Conservation (phyloP, 2,329 filamentous ascomycete species). For the Phialophora tarda region DNA sequence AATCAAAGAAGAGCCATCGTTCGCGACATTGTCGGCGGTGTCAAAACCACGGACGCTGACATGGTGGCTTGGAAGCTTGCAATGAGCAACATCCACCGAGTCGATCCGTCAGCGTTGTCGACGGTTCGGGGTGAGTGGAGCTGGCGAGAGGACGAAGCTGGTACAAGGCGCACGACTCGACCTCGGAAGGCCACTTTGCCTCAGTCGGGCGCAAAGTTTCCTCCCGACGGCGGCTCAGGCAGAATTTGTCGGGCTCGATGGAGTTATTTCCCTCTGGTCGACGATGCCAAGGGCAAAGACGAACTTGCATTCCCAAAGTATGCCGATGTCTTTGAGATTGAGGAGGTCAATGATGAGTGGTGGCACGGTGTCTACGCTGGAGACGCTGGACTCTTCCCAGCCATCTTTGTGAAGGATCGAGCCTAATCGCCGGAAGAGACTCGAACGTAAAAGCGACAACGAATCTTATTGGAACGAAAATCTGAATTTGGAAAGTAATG, state of each 20-base stretch:
- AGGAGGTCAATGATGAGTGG: conserved; percentile 92
- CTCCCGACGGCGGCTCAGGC: conserved; percentile 76
- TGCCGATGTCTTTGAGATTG: conserved; percentile 80
- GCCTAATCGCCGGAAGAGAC: not conserved
- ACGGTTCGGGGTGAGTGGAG: conserved; percentile 35
- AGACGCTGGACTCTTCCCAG: conserved; percentile 77
- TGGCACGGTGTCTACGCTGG: conserved; percentile 86
- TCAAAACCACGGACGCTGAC: conserved; percentile 67
- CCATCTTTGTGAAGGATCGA: conserved; percentile 68
- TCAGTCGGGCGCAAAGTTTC: conserved; percentile 56
- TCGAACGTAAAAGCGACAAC: not conserved
- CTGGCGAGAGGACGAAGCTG: conserved; percentile 37
- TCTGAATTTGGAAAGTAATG: not conserved
- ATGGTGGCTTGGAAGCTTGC: conserved; percentile 41
- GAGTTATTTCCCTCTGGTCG: conserved; percentile 79
- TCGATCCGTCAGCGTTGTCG: conserved; percentile 1
- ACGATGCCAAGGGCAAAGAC: conserved; percentile 51
- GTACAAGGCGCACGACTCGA: conserved; percentile 28
- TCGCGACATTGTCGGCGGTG: conserved; percentile 77
- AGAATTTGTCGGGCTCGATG: conserved; percentile 69
- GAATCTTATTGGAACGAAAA: not conserved
- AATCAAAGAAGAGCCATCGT: conserved; percentile 72
- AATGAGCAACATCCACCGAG: conserved; percentile 22
- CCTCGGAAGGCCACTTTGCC: conserved; percentile 24
- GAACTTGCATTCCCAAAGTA: conserved; percentile 84